Percentiles rank a stretch among this genome's conserved stretches.
phyloP scores from a whole-genome alignment of 306 rosid species.

The Leucaena leucocephala region DNA sequence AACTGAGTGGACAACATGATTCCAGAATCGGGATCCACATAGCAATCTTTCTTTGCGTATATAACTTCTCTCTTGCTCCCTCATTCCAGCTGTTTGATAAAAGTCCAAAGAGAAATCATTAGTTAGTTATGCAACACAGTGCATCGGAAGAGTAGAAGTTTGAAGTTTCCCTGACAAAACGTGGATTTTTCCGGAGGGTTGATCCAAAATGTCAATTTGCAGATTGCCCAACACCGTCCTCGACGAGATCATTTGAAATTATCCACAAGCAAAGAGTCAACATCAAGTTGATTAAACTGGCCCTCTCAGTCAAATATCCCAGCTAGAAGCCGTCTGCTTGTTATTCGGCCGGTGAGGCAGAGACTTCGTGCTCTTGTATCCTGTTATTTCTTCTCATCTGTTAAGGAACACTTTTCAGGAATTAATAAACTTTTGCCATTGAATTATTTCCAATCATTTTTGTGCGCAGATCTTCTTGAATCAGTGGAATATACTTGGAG shows the following conservation, averaged over 20 bases:
- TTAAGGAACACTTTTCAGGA: neutral
- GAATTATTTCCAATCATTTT: neutral
- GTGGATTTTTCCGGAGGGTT: neutral
- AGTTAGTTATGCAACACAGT: neutral
- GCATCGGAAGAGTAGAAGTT: neutral
- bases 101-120: neutral
- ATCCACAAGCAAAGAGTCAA: neutral
- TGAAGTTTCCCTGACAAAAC: neutral
- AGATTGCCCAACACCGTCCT: neutral
- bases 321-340: neutral
- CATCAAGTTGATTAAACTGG: neutral
- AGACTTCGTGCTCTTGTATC: neutral
- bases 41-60: neutral
- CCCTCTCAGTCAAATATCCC: constrained; percentile 24
- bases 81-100: neutral
- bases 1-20: neutral
- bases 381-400: neutral
- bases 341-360: neutral
- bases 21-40: neutral
- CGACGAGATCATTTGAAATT: neutral
- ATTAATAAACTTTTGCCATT: neutral
- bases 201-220: constrained; percentile 5
- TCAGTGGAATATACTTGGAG: neutral
- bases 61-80: neutral
- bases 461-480: neutral